Base-by-base conservation (phyloP, 129 eudicot species). In the Sambucus nigra region DNA sequence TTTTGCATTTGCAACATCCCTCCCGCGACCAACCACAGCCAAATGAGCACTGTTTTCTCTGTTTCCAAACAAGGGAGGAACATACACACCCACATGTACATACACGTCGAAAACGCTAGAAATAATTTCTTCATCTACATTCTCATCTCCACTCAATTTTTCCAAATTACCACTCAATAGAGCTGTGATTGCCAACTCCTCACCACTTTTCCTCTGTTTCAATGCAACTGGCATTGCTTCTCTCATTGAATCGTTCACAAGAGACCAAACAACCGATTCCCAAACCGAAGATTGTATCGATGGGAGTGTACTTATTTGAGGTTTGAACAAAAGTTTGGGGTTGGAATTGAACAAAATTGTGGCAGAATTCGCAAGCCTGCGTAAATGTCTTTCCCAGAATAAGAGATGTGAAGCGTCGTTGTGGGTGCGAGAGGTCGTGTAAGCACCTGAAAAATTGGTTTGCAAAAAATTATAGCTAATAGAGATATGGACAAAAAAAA, bases 391-490 rank as follows among this genome's bases (percentile, higher is more conserved):
- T 25, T 84, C 82, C 81, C 84, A 88, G 53, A 80, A 88, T 25
- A 73, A 66, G 38, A 88, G 47, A 20, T 63, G 38, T 26, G 74
- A 73, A 12, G 75, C 80, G 11, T 84, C 60, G 63, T 59, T 78
- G 60, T 68, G 81, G 44, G 97, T 89, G 33, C 95, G 80, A 46
- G 94, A 73, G 38, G 95, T 81, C 12, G 97, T 89, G 61, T 89
- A 89, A 29, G 97, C 97, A 68, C 97, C 97, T 88, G 80, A 71
- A 57, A 57, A 22, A 25, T 19, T n/a, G n/a, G 51, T 21, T 51
- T 44, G 5, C 22, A 16, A 20, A 16, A 16, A 11, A 0, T n/a
- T 5, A 4, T 15, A 4, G 25, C 7, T n/a, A n/a, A n/a, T n/a
- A n/a, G 15, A 0, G 15, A 29, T 55, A 29, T 31, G 21, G 0